phyloP scores from a whole-genome alignment of 768 basidiomycete species.

The Auricularia sp. region DNA sequence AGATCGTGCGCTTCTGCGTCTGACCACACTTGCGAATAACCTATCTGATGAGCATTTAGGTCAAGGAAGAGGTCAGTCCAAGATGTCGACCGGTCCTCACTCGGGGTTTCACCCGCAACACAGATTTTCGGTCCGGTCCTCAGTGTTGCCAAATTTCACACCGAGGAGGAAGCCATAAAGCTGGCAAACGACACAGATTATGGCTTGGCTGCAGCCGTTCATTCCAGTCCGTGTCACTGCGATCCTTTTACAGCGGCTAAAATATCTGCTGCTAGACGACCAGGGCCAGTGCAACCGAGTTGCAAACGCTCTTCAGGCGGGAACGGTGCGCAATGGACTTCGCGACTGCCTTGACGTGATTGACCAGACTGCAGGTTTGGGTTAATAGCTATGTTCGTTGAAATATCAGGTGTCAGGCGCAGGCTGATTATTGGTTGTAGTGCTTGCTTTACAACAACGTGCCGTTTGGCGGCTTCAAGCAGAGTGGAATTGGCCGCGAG shows the following conservation, averaged over 20 bases:
- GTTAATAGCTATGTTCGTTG: neutral
- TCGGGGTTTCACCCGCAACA: neutral
- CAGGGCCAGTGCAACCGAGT: neutral
- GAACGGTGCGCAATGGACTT: neutral
- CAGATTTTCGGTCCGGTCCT: conserved; percentile 6
- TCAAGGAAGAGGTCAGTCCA: conserved; percentile 2
- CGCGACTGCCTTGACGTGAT: neutral
- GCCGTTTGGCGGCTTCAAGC: conserved; percentile 83
- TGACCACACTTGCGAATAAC: conserved; percentile 5
- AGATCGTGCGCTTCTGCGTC: conserved; percentile 41
- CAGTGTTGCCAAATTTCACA: neutral
- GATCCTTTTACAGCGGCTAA: neutral
- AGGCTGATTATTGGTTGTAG: neutral
- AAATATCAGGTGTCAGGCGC: neutral
- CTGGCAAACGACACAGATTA: conserved; percentile 84
- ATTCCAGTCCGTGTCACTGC: conserved; percentile 51
- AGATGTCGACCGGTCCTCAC: neutral
- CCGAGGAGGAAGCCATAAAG: conserved; percentile 50
- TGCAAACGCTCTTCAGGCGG: neutral
- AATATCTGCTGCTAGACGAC: neutral
- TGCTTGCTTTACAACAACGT: conserved; percentile 38
- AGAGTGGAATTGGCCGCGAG: conserved; percentile 73
- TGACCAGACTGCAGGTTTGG: neutral
- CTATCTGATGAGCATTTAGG: neutral
- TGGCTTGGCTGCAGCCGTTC: conserved; percentile 85